Evolutionary conservation across 2,329 filamentous ascomycete genomes (phyloP), one percentile per base, ranked within the genome.

Genomic region (Dothistroma pini): DNA sequence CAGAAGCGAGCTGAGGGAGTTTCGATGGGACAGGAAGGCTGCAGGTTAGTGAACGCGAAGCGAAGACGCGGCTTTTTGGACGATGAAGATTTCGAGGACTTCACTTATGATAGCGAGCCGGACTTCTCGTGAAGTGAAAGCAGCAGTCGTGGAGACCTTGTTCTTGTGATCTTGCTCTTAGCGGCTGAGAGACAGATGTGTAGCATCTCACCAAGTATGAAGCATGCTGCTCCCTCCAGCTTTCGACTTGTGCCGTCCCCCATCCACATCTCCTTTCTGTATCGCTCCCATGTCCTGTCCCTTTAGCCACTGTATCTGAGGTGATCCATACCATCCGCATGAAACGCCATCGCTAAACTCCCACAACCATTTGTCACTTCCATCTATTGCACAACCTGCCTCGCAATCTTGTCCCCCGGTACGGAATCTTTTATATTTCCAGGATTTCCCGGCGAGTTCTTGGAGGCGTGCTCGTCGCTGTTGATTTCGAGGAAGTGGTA

Each of bases 401-500:
- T 14, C 9, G 25, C 29, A 21, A 60, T 54, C 22, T 52, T 38
- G 5, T 16, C 19, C 41, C 35, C 49, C 25, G 55, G 34, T 11
- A 50, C 52, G 44, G 57, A 58, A 29, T 61, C 59, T 35, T 61
- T 61, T 35, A 58, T 19, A n/a, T 54, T 25, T n/a, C 41, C 47
- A 16, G 59, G 22, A 19, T 57, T 58, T 44, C 47, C 31, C n/a
- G 22, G 50, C 19, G 38, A 31, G 38, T 29, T 56, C 16, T 49
- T 49, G 7, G 9, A 14, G 41, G 58, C 12, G 44, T 65, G 65
- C 31, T 68, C 66, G 54, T 83, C 81, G n/a, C 91, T 86, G 74
- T 99, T 97, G 80, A 96, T 85, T 76, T 97, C 93, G 71, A 99
- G 87, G 79, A 96, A 97, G 77, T 97, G 92, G 79, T 99, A 97